Evolutionary conservation across 495 filamentous ascomycete species (phyloP).

Genomic region (Tuber magnatum): DNA sequence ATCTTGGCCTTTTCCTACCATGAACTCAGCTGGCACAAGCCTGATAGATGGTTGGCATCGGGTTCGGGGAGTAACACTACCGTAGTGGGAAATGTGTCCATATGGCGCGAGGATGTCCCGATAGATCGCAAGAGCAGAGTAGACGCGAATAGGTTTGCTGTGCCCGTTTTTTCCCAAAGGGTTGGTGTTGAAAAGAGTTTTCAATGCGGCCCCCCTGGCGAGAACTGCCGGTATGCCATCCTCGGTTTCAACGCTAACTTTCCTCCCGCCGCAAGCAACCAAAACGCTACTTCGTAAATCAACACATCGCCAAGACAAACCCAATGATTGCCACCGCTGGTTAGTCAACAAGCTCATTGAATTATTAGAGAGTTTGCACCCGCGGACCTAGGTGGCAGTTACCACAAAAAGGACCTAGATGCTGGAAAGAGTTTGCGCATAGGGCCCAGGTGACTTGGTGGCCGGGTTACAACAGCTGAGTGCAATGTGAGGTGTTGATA

Average conservation of each 20-base stretch:
- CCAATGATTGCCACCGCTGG: neutral
- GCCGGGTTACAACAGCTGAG: too few relatives aligned
- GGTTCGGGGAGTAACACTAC: neutral
- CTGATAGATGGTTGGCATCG: neutral
- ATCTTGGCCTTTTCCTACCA: neutral
- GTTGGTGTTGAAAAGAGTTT: neutral
- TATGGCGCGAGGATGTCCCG: neutral
- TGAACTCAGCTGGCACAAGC: neutral
- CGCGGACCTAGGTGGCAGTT: too few relatives aligned
- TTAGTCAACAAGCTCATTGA: neutral
- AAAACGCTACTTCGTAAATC: neutral
- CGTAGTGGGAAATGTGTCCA: neutral
- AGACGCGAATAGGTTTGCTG: neutral
- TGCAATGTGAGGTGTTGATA: too few relatives aligned
- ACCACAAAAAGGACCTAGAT: too few relatives aligned
- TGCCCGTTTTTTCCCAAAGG: neutral
- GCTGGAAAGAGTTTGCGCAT: too few relatives aligned
- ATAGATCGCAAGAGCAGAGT: neutral
- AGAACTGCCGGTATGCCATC: neutral
- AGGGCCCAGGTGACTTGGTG: too few relatives aligned
- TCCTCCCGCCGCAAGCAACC: neutral
- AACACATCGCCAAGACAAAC: neutral
- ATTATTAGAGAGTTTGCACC: too few relatives aligned
- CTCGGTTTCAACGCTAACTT: neutral
- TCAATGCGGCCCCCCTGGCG: neutral